Evolutionary conservation across 306 rosid species (phyloP), one percentile per base, ranked within the genome.

Genomic region (Canavalia gladiata): DNA sequence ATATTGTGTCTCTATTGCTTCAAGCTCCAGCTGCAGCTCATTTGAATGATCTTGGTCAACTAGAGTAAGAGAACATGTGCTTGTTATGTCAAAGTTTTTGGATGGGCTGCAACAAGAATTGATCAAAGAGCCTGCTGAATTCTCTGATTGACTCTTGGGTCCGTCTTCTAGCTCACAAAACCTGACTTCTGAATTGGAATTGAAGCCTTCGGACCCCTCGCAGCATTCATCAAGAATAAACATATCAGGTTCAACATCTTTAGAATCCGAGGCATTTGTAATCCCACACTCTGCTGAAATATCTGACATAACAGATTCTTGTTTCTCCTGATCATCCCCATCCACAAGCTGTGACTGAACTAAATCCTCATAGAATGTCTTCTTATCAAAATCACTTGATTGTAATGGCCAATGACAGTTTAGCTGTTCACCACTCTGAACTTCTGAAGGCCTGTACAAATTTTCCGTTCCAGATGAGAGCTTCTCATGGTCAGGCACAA

Each of bases 21-120:
- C 92, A 37, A 92, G 86, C 89, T 92, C 98, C 88, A 74, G 39
- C 85, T 85, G 88, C 35, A 92, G 87, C 81, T 86, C 90, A 3
- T 81, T 55, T 8, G 72, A 39, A 42, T 76, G 80, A 67, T 76
- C 79, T 30, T 78, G 77, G 50, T 84, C 93, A 7, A 34, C 87
- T 45, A 80, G 5, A 58, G 86, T 82, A 49, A 81, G 86, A 52
- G 85, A 82, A 49, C 84, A 78, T 10, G 75, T 64, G 86, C 91
- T 86, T 29, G 92, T 84, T 49, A 84, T 30, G 76, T 89, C 84
- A 7, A 77, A 39, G 71, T 68, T 75, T 60, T 82, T 58, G 2
- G 85, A 83, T 33, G 66, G 81, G 46, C 77, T 75, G 33, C 84
- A 83, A 39, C 83, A 80, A 1, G 85, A 84, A 69, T 72, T 52